Evolutionary conservation across 768 basidiomycete genomes (phyloP), one percentile per base, ranked within the genome.

Genomic region (Boletus insuetus): DNA sequence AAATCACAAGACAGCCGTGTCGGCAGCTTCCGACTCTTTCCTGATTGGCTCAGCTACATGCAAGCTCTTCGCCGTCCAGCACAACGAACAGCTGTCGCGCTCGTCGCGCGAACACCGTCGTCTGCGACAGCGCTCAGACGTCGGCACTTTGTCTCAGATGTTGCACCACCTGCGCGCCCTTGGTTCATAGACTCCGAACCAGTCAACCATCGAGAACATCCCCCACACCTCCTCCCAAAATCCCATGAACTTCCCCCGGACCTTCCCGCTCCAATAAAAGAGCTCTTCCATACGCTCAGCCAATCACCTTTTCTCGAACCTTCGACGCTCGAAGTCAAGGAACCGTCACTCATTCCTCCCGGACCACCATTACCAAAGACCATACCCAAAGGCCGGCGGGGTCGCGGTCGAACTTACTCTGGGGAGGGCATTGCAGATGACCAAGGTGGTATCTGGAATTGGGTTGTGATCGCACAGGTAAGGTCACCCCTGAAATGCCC

Each of bases 381-480:
- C 3, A 63, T 71, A 48, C 82, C 87, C 11, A 86, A 83, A 58
- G 90, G 89, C 6, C 69, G 75, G 19, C 77, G 90, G 55, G 79
- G 75, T 61, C 77, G 89, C 48, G 89, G 89, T 37, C 75, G 83
- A 38, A 89, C 86, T 0, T 83, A 84, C 69, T 75, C 77, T 3
- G 87, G 87, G 22, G 84, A 87, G 61, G 85, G 86, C 13, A 65
- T 73, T 10, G 72, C 73, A 53, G 79, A 83, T 20, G 74, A 77
- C 3, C 75, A 76, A 0, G 75, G 77, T 16, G 81, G 83, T 3
- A 69, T 91, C n/a, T 91, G 90, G 91, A 80, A 74, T 55, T 91
- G 91, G 90, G 73, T 86, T 16, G 73, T 91, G 13, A 74, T 85
- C 54, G 89, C 85, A 5, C 88, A 92, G 77, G 89, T 86, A 53